phyloP scores from a whole-genome alignment of 345 rosid genomes.

The Populus nigra region DNA sequence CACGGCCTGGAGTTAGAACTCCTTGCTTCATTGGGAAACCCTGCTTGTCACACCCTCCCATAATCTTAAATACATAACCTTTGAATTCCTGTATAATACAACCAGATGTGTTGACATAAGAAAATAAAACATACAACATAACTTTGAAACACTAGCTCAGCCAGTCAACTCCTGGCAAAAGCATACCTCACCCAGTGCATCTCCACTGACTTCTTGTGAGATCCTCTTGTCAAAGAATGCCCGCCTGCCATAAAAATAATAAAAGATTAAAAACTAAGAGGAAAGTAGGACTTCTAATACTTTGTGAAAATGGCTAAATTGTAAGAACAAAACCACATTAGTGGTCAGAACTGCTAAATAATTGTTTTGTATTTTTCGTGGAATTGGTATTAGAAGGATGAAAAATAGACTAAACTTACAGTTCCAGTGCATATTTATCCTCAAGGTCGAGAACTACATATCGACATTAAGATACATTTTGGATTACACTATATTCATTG shows the following conservation, averaged over 20 bases:
- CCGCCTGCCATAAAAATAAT: conserved; percentile 36
- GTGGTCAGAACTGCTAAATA: neutral
- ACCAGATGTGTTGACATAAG: neutral
- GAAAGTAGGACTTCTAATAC: neutral
- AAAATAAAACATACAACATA: neutral
- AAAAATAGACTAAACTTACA: neutral
- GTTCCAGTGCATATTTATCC: neutral
- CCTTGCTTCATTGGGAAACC: conserved; percentile 97
- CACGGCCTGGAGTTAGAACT: conserved; percentile 89
- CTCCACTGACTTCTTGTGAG: conserved; percentile 81
- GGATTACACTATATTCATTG: neutral
- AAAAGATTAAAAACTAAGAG: neutral
- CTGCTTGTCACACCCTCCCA: conserved; percentile 96
- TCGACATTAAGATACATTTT: neutral
- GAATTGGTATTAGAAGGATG: neutral
- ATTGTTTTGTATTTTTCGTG: neutral
- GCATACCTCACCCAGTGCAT: conserved; percentile 66
- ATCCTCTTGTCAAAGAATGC: conserved; percentile 67
- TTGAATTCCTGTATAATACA: conserved; percentile 60
- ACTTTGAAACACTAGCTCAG: neutral
- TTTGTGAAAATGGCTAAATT: neutral
- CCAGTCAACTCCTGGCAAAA: neutral
- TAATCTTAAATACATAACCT: conserved; percentile 83
- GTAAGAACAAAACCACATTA: neutral
- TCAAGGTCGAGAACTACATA: neutral